phyloP scores from a whole-genome alignment of 176 grass and related monocot genomes.

The Lolium perenne region DNA sequence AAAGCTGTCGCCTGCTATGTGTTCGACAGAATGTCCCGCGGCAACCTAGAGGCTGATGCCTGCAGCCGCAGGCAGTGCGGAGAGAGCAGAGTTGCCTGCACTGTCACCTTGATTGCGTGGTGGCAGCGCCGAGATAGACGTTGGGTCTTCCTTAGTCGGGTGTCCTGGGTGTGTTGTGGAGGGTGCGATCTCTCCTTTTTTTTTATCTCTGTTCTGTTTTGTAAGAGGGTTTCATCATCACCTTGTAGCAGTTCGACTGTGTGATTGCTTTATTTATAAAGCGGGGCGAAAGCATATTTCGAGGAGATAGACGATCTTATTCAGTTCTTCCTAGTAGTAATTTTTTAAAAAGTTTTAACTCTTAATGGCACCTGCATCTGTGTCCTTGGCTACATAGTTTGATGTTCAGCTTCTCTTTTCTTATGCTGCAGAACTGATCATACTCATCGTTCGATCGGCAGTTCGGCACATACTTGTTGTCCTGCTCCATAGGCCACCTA shows the following conservation, averaged over 20 bases:
- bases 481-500: not conserved
- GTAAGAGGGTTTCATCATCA: no score
- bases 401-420: not conserved
- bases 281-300: not conserved
- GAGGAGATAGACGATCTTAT: no score
- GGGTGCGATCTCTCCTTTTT: no score
- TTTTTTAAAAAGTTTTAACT: not conserved
- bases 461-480: not conserved
- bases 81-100: not conserved
- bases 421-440: slow-evolving; percentile 3
- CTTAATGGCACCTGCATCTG: not conserved
- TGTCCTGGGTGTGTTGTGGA: no score
- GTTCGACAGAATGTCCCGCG: not conserved
- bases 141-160: no score
- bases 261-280: no score
- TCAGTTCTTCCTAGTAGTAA: not conserved
- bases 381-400: slow-evolving; percentile 3
- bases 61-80: not conserved
- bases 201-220: no score
- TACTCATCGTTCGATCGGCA: not conserved
- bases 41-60: not conserved
- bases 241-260: no score
- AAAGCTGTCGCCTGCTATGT: not conserved
- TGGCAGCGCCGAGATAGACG: not conserved
- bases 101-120: not conserved